Percentiles rank a stretch among this genome's conserved stretches.
Conservation (phyloP, 352 stramenopile genomes). For the Globisporangium nagaii region DNA sequence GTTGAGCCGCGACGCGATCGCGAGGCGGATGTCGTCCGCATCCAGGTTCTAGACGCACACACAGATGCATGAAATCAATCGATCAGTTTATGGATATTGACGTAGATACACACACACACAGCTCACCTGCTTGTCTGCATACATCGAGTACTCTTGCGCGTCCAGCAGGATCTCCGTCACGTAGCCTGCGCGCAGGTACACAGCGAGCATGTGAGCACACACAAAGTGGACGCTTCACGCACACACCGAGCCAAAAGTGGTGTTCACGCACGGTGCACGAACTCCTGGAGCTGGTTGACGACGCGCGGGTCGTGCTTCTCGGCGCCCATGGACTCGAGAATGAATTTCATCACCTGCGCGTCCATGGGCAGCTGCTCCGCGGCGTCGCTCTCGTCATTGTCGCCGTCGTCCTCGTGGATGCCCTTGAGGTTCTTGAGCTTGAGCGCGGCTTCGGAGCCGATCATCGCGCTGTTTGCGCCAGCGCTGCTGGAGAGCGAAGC, state of each 20-base stretch:
- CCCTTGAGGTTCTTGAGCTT: slow-evolving; percentile 52
- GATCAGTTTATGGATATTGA: background rate
- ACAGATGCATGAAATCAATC: background rate
- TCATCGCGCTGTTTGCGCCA: slow-evolving; percentile 10
- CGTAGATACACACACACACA: background rate
- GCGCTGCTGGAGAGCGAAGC: background rate
- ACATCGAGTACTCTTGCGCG: slow-evolving; percentile 80
- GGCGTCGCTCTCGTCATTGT: slow-evolving; percentile 26
- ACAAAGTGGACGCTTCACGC: too few relatives aligned
- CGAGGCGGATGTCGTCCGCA: slow-evolving; percentile 69
- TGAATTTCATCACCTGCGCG: slow-evolving; percentile 41
- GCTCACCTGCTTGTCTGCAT: slow-evolving; percentile 59
- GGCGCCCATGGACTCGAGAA: slow-evolving; percentile 78
- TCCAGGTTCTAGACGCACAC: slow-evolving; percentile 41
- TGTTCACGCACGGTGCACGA: slow-evolving; percentile 67
- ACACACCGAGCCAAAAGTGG: too few relatives aligned
- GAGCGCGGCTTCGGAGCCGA: slow-evolving; percentile 23
- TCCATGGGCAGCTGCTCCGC: slow-evolving; percentile 54
- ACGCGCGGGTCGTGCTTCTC: slow-evolving; percentile 77
- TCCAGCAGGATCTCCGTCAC: slow-evolving; percentile 80
- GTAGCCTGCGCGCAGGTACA: slow-evolving; percentile 38
- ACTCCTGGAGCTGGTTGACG: slow-evolving; percentile 77
- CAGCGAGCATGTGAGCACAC: background rate
- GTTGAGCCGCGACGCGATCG: slow-evolving; percentile 70
- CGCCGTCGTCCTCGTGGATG: slow-evolving; percentile 65